Evolutionary conservation across 202 grass and related monocot genomes (phyloP).

Genomic region (Musa balbisiana): DNA sequence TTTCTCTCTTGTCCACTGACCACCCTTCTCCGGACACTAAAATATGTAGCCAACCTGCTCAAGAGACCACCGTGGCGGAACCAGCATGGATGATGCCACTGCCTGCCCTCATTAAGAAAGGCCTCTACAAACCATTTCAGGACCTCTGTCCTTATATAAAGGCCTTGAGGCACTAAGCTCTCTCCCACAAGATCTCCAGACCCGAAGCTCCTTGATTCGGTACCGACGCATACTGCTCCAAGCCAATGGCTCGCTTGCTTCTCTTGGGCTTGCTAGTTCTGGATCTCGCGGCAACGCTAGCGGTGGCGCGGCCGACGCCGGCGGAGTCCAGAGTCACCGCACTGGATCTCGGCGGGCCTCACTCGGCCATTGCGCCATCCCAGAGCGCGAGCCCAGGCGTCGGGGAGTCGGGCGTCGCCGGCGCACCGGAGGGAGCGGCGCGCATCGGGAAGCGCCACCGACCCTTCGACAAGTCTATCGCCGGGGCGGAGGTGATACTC

Average conservation of each 20-base stretch:
- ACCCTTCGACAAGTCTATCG: slow-evolving; percentile 19
- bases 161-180: background rate
- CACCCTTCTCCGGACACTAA: no score
- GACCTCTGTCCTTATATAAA: no score
- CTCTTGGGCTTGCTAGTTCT: slow-evolving; percentile 7
- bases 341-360: background rate
- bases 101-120: no score
- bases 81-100: no score
- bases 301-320: background rate
- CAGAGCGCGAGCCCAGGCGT: no score
- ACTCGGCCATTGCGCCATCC: background rate
- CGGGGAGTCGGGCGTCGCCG: background rate
- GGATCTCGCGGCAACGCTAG: background rate
- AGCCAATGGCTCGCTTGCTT: slow-evolving; percentile 3
- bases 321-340: background rate
- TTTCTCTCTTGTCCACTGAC: no score
- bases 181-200: no score
- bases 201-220: no score
- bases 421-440: background rate
- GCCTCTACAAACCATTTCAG: background rate
- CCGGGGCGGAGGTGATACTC: slow-evolving; percentile 20
- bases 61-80: no score
- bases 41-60: no score
- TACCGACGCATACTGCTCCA: no score
- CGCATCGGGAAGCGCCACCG: background rate